Base-by-base conservation (phyloP, 208 protist species). In the Trypanosoma brucei region DNA sequence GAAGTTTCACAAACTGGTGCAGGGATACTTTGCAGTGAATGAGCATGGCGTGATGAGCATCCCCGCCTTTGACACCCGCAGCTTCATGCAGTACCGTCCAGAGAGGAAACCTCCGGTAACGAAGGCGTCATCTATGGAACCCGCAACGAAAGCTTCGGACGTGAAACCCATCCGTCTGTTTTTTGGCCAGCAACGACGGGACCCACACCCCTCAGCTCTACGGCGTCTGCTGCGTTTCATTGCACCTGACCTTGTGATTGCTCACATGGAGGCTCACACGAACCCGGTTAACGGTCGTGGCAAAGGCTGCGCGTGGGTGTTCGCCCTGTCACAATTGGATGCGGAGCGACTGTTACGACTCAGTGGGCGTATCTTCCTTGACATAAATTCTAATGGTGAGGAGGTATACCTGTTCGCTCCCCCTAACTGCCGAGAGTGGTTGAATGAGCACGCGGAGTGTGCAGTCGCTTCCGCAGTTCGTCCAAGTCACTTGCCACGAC, bases 241-340 rank as follows among this genome's bases (percentile, higher is more conserved):
- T 30, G 50, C 40, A 13, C 65, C 65, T n/a, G 65, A 70, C 8
- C 48, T 70, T 22, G 0, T 33, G 0, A 70, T 70, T 35, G 40
- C 65, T 0, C 65, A 70, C 56, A 70, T 70, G 56, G 65, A 70
- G 57, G 46, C 65, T 8, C 65, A 70, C 50, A 70, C 65, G 4
- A 70, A 63, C 40, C n/a, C 50, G 0, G 13, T 39, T 3, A 70
- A 50, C 22, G 37, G 50, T 3, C 65, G 65, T 14, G 65, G 65
- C 1, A 70, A 70, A 38, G 65, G 65, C 6, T 70, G 65, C 50
- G 30, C 57, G 30, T 70, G 65, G 65, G 65, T 70, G 1, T 62
- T 70, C 52, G 65, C 63, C 1, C 49, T 57, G 1, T 70, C 65
- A 8, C 57, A 45, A 4, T 13, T 11, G 6, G 65, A 70, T 13